These are phyloP conservation scores for Moesziomyces parantarcticus DNA, from an alignment of 1,284 basidiomycete genomes.

Conservation along the genomic window DNA sequence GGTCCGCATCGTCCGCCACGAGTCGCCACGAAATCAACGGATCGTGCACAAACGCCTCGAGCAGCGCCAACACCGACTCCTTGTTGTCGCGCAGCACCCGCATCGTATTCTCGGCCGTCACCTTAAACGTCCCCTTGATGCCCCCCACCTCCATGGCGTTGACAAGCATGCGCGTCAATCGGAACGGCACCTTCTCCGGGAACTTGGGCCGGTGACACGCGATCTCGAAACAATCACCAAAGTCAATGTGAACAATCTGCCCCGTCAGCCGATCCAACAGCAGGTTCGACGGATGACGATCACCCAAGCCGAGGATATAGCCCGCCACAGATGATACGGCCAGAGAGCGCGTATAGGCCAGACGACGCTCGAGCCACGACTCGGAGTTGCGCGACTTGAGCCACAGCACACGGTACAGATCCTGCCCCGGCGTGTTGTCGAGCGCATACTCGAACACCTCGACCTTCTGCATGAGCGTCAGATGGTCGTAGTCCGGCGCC, in stretches of 20 bases:
- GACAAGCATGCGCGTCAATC: conserved; percentile 96
- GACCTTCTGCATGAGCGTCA: conserved; percentile 95
- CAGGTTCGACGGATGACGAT: conserved; percentile 96
- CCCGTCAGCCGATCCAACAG: conserved; percentile 91
- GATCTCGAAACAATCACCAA: conserved; percentile 72
- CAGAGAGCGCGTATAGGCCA: conserved; percentile 94
- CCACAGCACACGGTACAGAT: conserved; percentile 98
- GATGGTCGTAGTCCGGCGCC: conserved; percentile 97
- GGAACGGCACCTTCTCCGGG: conserved; percentile 98
- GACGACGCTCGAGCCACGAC: conserved; percentile 95
- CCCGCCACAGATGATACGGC: conserved; percentile 71
- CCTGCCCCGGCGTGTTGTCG: conserved; percentile 98
- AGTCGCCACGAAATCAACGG: conserved; percentile 73
- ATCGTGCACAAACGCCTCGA: conserved; percentile 82
- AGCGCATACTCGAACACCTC: conserved; percentile 99
- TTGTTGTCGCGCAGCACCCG: conserved; percentile 94
- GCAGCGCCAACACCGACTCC: conserved; percentile 95
- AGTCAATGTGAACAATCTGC: conserved; percentile 97
- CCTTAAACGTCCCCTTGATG: conserved; percentile 95
- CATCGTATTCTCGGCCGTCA: conserved; percentile 98
- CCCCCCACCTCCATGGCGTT: conserved; percentile 98
- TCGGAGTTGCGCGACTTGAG: conserved; percentile 94
- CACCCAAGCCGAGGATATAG: conserved; percentile 97
- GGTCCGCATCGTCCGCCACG: conserved; percentile 52
- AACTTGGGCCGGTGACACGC: conserved; percentile 84